Conservation (phyloP, 495 filamentous ascomycete species). For the Penicillium canescens region DNA sequence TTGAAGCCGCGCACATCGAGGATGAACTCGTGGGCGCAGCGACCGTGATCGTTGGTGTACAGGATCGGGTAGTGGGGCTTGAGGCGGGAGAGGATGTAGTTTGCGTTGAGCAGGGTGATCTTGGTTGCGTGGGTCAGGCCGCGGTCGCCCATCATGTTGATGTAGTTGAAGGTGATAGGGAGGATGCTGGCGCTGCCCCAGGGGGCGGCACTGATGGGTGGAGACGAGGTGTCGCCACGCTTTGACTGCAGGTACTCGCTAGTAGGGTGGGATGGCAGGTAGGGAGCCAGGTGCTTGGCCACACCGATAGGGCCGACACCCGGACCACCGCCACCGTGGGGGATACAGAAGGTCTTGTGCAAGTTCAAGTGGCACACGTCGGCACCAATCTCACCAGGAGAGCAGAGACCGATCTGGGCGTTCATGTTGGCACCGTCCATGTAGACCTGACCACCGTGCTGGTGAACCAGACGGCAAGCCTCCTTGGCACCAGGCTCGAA, state of each 20-base stretch:
- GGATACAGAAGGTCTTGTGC: slow-evolving; percentile 99
- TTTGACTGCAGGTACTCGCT: slow-evolving; percentile 58
- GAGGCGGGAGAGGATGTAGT: slow-evolving; percentile 95
- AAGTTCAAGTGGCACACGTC: slow-evolving; percentile 98
- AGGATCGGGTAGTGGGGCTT: slow-evolving; percentile 86
- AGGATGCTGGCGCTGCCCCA: slow-evolving; percentile 93
- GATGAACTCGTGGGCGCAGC: slow-evolving; percentile 98
- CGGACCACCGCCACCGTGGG: slow-evolving; percentile 93
- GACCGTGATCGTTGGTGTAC: slow-evolving; percentile 84
- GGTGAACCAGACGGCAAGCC: slow-evolving; percentile 82
- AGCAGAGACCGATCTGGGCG: slow-evolving; percentile 96
- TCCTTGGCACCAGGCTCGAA: slow-evolving; percentile 91
- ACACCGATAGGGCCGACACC: slow-evolving; percentile 97
- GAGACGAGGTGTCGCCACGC: slow-evolving; percentile 53
- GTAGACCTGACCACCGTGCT: slow-evolving; percentile 92
- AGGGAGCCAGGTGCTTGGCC: slow-evolving; percentile 73
- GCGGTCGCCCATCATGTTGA: slow-evolving; percentile 91
- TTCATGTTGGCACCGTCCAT: slow-evolving; percentile 99
- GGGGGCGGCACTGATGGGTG: slow-evolving; percentile 81
- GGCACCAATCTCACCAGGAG: slow-evolving; percentile 93
- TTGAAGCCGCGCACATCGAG: slow-evolving; percentile 87
- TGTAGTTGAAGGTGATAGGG: slow-evolving; percentile 97
- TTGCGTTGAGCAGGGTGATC: slow-evolving; percentile 92
- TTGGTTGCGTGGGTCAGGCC: slow-evolving; percentile 95
- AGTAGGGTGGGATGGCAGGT: slow-evolving; percentile 74